phyloP scores from a whole-genome alignment of 306 rosid genomes.

The Canavalia ensiformis region DNA sequence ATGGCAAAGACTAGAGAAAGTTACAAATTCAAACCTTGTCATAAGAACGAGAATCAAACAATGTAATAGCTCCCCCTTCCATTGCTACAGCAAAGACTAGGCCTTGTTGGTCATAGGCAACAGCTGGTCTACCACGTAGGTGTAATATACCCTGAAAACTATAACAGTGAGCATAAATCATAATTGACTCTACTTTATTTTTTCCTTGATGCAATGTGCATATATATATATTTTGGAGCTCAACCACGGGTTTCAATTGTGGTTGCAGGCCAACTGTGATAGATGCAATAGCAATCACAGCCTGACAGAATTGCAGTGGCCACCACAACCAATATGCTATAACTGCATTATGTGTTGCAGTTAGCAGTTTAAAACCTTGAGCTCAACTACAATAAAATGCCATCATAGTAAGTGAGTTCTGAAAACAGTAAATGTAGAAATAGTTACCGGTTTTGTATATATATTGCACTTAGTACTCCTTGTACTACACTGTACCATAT shows the following conservation, averaged over 20 bases:
- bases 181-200: constrained; percentile 38
- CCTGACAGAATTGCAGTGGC: background rate
- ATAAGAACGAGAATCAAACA: constrained; percentile 95
- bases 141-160: constrained; percentile 87
- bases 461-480: constrained; percentile 11
- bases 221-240: constrained; percentile 29
- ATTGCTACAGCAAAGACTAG: constrained; percentile 98
- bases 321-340: background rate
- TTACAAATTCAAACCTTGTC: constrained; percentile 76
- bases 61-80: constrained; percentile 99
- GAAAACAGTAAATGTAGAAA: constrained; percentile 34
- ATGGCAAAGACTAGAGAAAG: constrained; percentile 25
- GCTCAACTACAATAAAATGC: constrained; percentile 36
- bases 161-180: constrained; percentile 62
- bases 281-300: background rate
- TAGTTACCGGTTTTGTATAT: background rate
- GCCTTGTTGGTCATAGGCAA: constrained; percentile 99
- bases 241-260: constrained; percentile 6
- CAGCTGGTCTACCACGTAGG: constrained; percentile 94
- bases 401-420: constrained; percentile 24
- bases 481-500: background rate
- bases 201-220: constrained; percentile 8
- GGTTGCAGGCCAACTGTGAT: background rate
- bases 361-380: background rate
- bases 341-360: background rate